These are phyloP conservation scores for Ramichloridium luteum DNA, from an alignment of 2,329 filamentous ascomycete genomes.

Conservation along the genomic window DNA sequence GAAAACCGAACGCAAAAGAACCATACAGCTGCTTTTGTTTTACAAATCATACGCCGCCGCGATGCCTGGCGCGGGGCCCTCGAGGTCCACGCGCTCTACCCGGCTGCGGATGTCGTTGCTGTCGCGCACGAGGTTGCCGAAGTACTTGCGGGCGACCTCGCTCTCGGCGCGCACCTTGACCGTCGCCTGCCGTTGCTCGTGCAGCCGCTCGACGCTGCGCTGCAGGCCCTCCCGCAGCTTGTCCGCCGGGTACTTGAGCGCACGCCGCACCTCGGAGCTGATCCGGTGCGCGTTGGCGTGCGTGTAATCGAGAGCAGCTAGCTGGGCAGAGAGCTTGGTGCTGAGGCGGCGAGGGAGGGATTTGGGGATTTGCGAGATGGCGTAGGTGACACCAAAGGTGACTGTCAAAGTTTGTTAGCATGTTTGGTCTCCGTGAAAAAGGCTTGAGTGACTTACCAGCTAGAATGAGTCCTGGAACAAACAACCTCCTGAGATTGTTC, in stretches of 20 bases:
- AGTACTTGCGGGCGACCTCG: slow-evolving; percentile 80
- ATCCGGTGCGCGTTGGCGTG: slow-evolving; percentile 81
- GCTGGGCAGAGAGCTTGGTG: slow-evolving; percentile 69
- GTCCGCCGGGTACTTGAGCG: slow-evolving; percentile 76
- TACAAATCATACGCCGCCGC: slow-evolving; percentile 24
- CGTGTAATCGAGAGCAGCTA: slow-evolving; percentile 78
- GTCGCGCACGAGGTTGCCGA: slow-evolving; percentile 66
- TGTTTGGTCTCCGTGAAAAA: slow-evolving; percentile 3
- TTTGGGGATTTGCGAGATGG: slow-evolving; percentile 75
- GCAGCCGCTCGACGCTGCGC: slow-evolving; percentile 71
- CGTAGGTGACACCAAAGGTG: slow-evolving; percentile 62
- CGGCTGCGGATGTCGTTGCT: slow-evolving; percentile 36
- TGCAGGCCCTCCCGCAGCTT: slow-evolving; percentile 75
- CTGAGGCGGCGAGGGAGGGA: slow-evolving; percentile 79
- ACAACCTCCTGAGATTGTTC: slow-evolving; percentile 65
- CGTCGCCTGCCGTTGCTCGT: slow-evolving; percentile 68
- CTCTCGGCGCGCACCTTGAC: slow-evolving; percentile 71
- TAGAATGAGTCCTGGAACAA: slow-evolving; percentile 67
- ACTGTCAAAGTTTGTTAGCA: slow-evolving; percentile 41
- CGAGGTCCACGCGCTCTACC: slow-evolving; percentile 41
- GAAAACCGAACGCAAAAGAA: no score
- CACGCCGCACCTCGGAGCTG: slow-evolving; percentile 71
- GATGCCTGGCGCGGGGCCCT: slow-evolving; percentile 37
- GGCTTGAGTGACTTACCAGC: slow-evolving; percentile 49
- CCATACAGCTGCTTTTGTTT: no score